Base-by-base conservation (phyloP, 108 stramenopile species). In the Epipyxis sp. region DNA sequence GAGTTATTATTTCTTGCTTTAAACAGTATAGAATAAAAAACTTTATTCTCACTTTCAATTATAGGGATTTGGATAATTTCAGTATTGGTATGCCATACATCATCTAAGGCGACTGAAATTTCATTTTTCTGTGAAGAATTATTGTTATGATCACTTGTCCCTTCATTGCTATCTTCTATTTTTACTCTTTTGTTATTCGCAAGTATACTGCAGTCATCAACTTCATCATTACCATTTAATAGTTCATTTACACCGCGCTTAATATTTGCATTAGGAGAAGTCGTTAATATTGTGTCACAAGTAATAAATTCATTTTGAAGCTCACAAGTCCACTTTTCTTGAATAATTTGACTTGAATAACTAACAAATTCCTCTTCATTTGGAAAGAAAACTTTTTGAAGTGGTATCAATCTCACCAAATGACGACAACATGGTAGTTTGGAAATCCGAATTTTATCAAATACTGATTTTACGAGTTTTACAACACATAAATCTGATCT, bases 321-420 rank as follows among this genome's bases (percentile, higher is more conserved):
- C 16, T 16, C 54, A 20, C 54, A 57, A 57, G 16, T 16, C 54
- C 54, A 25, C 20, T 57, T 16, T 20, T 25, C 20, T 16, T 57
- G 54, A 16, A 57, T 16, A 16, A 57, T 20, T 20, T 57, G 25
- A 20, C 20, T 16, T 20, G 25, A 20, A 57, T 57, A 20, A 16
- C 25, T 25, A 20, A 25, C 54, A 57, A 57, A 25, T 35, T 65
- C 61, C 25, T 65, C 61, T 6, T 13, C 61, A 10, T 65, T 25
- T 10, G 61, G 61, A 37, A 13, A 65, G 34, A 3, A 65, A 29
- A 37, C 35, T 65, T 29, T 65, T 65, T 65, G 61, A 10, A 65
- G 34, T 32, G 61, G 61, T 35, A 65, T 65, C 30, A 65, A 6
- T 32, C 61, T 16, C 3, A 65, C 61, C 3, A 65, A 16, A 37